phyloP scores from a whole-genome alignment of 2,329 filamentous ascomycete species.

The Claviceps pazoutovae region DNA sequence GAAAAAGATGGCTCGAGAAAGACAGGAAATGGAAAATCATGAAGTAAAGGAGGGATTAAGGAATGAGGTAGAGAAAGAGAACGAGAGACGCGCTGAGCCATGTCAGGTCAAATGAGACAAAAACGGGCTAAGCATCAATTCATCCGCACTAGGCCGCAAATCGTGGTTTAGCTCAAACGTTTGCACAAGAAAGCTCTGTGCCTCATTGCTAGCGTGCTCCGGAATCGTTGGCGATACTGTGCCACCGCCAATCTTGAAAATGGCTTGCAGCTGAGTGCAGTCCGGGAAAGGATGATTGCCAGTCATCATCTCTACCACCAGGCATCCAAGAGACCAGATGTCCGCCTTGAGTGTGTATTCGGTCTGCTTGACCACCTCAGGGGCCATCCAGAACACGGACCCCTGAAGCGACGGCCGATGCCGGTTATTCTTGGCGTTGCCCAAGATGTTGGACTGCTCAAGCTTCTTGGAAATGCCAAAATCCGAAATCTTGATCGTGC shows the following conservation, averaged over 20 bases:
- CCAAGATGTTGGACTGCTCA: constrained; percentile 75
- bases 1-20: not conserved
- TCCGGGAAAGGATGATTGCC: constrained; percentile 92
- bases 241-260: constrained; percentile 92
- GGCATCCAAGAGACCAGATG: constrained; percentile 93
- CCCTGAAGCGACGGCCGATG: constrained; percentile 75
- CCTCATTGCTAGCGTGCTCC: constrained; percentile 72
- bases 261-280: constrained; percentile 91
- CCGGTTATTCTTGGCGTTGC: constrained; percentile 51
- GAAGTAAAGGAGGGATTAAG: not conserved
- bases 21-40: not conserved
- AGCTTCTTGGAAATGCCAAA: constrained; percentile 98
- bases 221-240: constrained; percentile 81
- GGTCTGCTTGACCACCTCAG: constrained; percentile 94
- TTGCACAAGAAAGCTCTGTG: constrained; percentile 66
- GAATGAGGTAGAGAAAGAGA: no score
- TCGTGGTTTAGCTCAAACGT: constrained; percentile 96
- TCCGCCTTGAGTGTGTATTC: constrained; percentile 97
- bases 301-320: constrained; percentile 99
- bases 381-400: constrained; percentile 99
- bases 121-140: constrained; percentile 74
- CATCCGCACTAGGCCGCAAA: constrained; percentile 79
- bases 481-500: constrained; percentile 97
- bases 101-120: constrained; percentile 50
- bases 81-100: no score